phyloP scores from a whole-genome alignment of 345 rosid species.

The Moringa oleifera region DNA sequence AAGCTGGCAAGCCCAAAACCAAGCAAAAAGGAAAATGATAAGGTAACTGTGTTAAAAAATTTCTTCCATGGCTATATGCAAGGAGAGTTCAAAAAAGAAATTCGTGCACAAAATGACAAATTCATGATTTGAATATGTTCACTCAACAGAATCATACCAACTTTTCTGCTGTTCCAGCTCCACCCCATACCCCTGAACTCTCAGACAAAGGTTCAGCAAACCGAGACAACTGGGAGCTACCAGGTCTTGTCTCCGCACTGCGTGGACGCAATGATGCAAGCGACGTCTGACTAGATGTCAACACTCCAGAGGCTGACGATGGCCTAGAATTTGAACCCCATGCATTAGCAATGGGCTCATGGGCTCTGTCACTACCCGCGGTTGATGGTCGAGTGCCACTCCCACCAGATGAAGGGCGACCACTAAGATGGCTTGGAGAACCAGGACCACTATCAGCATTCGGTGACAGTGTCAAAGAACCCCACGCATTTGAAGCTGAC shows the following conservation, averaged over 20 bases:
- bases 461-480: conserved; percentile 64
- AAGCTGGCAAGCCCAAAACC: not conserved
- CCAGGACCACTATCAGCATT: conserved; percentile 62
- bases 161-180: conserved; percentile 45
- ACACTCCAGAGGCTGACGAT: conserved; percentile 86
- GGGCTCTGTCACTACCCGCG: conserved; percentile 76
- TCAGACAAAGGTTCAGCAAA: conserved; percentile 82
- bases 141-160: conserved; percentile 41
- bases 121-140: not conserved
- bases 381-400: conserved; percentile 91
- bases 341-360: conserved; percentile 50
- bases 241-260: conserved; percentile 98
- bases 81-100: not conserved
- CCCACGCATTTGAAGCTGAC: conserved; percentile 85
- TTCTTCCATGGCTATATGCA: not conserved
- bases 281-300: conserved; percentile 68
- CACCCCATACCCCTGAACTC: conserved; percentile 56
- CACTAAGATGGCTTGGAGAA: conserved; percentile 76
- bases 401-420: conserved; percentile 95
- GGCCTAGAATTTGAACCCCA: conserved; percentile 91
- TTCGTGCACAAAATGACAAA: not conserved
- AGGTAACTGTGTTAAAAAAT: not conserved
- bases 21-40: not conserved
- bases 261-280: conserved; percentile 70
- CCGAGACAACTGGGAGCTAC: conserved; percentile 97